These are phyloP conservation scores for Fomitopsis schrenkii DNA, from an alignment of 1,284 basidiomycete genomes.

Conservation along the genomic window DNA sequence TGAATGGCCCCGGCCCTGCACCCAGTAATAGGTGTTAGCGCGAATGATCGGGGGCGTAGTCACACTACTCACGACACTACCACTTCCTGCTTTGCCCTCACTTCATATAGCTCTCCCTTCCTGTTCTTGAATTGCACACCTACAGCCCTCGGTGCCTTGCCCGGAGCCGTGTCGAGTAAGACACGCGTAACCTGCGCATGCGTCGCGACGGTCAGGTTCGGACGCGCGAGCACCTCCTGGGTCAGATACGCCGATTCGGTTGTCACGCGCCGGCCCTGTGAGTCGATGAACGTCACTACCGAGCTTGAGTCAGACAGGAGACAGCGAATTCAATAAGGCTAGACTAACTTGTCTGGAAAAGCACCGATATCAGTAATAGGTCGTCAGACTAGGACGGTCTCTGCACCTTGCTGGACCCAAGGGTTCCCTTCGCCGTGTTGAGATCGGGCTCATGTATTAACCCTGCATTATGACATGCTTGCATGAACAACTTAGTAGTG, in stretches of 20 bases:
- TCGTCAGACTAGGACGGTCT: neutral
- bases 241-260: constrained; percentile 66
- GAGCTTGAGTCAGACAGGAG: neutral
- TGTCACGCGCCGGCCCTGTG: constrained; percentile 47
- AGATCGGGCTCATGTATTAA: constrained; percentile 48
- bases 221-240: constrained; percentile 50
- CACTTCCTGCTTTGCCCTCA: constrained; percentile 52
- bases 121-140: constrained; percentile 55
- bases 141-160: constrained; percentile 39
- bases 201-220: constrained; percentile 57
- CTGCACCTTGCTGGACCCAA: constrained; percentile 51
- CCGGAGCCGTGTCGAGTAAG: constrained; percentile 45
- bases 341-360: constrained; percentile 11
- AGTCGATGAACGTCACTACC: constrained; percentile 61
- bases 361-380: neutral
- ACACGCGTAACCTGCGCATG: constrained; percentile 51
- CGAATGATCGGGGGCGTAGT: neutral
- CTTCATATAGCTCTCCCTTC: constrained; percentile 35
- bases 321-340: neutral
- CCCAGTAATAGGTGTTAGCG: neutral
- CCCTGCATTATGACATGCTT: constrained; percentile 42
- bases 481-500: constrained; percentile 40
- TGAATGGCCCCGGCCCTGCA: constrained; percentile 59
- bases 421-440: constrained; percentile 43
- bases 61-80: constrained; percentile 49